Conservation (phyloP, 2,329 filamentous ascomycete genomes). For the Phaeosphaeriaceae sp. region DNA sequence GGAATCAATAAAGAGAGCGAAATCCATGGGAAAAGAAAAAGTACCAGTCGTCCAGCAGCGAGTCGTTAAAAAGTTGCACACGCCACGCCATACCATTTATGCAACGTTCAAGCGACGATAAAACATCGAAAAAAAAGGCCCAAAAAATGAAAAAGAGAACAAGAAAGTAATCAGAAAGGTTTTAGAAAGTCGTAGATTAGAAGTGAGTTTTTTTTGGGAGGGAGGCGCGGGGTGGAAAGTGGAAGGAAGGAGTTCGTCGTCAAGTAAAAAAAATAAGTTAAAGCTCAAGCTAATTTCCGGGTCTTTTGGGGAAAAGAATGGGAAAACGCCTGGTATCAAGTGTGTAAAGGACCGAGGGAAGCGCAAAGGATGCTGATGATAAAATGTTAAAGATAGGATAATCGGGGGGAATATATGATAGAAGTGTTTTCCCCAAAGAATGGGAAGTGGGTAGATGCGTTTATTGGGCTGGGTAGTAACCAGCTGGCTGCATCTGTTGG, state of each 20-base stretch:
- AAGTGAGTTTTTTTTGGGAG: too few species aligned
- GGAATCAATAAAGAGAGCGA: conserved; percentile 3
- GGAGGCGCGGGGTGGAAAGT: too few species aligned
- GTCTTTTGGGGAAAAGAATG: too few species aligned
- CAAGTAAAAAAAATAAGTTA: too few species aligned
- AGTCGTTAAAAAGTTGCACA: neutral
- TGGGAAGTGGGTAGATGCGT: neutral
- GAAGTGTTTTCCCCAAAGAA: neutral
- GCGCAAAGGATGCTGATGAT: conserved; percentile 8
- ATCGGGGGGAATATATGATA: too few species aligned
- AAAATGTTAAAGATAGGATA: neutral
- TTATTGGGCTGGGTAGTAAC: conserved; percentile 64
- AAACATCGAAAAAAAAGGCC: neutral
- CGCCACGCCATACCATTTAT: neutral
- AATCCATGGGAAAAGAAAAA: neutral
- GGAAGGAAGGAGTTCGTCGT: too few species aligned
- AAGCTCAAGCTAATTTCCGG: too few species aligned
- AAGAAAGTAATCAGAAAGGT: too few species aligned
- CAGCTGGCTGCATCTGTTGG: conserved; percentile 56
- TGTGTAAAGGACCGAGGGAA: conserved; percentile 1
- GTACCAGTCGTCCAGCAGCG: neutral
- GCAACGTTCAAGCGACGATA: neutral
- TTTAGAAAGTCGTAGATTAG: too few species aligned
- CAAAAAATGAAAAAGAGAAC: too few species aligned
- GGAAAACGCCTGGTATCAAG: conserved; percentile 10